A percentile compares a stretch with the other conserved stretches of the same genome.
These are phyloP conservation scores for Tricholomella constricta DNA, from an alignment of 768 basidiomycete species.

Conservation along the genomic window DNA sequence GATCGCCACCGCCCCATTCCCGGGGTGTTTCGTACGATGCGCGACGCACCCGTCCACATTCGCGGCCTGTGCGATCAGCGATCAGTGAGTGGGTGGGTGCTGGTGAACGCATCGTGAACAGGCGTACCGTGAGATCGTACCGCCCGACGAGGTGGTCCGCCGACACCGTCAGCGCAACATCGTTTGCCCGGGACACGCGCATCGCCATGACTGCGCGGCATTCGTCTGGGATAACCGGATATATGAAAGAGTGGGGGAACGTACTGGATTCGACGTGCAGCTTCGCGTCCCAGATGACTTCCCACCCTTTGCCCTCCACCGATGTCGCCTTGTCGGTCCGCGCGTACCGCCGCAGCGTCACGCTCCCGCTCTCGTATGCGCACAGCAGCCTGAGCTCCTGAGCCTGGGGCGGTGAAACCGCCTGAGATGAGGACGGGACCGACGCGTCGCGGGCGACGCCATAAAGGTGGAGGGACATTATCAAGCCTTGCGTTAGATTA, in stretches of 20 bases:
- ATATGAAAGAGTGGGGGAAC: constrained; percentile 16
- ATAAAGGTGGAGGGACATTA: constrained; percentile 86
- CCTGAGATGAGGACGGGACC: constrained; percentile 34
- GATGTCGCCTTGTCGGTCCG: constrained; percentile 45
- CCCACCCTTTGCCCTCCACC: constrained; percentile 76
- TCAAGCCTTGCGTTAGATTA: constrained; percentile 59
- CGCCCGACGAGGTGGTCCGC: constrained; percentile 79
- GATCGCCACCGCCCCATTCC: constrained; percentile 77
- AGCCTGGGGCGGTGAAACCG: constrained; percentile 7
- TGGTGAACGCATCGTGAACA: too few relatives aligned
- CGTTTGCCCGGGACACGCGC: constrained; percentile 60
- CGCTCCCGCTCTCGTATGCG: constrained; percentile 87
- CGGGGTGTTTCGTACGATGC: constrained; percentile 72
- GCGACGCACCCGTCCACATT: constrained; percentile 3
- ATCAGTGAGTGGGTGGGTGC: too few relatives aligned
- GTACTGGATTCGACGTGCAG: constrained; percentile 74
- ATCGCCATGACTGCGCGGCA: constrained; percentile 76
- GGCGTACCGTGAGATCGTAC: constrained; percentile 57
- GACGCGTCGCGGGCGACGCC: constrained; percentile 21
- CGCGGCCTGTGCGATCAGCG: neutral
- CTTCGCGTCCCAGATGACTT: constrained; percentile 63
- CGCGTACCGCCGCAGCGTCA: constrained; percentile 64
- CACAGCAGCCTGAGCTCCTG: constrained; percentile 62
- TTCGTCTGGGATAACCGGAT: neutral
- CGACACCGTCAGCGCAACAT: constrained; percentile 77